Base-by-base conservation (phyloP, 2,329 filamentous ascomycete genomes). In the Fusarium chaquense region DNA sequence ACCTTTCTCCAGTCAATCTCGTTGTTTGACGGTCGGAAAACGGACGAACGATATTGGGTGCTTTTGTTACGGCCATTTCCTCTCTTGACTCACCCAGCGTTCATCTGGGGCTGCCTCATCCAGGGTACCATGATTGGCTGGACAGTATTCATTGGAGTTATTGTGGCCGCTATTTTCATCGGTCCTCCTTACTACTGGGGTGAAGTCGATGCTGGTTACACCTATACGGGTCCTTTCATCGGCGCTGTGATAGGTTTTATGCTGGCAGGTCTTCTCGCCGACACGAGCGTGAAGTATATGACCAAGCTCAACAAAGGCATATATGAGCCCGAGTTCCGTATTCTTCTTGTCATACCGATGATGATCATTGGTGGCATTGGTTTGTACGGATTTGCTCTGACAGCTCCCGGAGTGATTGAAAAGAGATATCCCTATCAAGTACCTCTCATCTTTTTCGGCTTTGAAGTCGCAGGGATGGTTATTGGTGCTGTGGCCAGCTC, bases 81-180 rank as follows among this genome's bases (percentile, higher is more conserved):
- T 0, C 86, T 98, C 1, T 91, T 97, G 72, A 78, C 91, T 9
- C 94, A 98, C 77, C 94, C 94, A 0, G 93, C 92, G 10, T 93
- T 98, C 72, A 79, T 97, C 41, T 97, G 93, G 92, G 85, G 84
- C 26, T 85, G 84, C 74, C 83, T 98, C 5, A 93, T 94, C 51
- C 94, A 97, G 84, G 94, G 94, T 18, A 89, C 92, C 6, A 88
- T 97, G 76, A 97, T 98, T 75, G 95, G 94, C 69, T 98, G 95
- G 94, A 97, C 94, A 2, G 93, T 98, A 18, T 93, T 98, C 76
- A 95, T 97, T 70, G 92, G 93, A 59, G 91, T 96, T 65, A 89
- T 96, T 70, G 82, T 97, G 46, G 91, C 90, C n/a, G 88, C 90
- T 62, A 90, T 97, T 71, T 95, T 96, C 81, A 86, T 97, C 47